Conservation (phyloP, 2,329 filamentous ascomycete species). For the Curvularia verruculosa region DNA sequence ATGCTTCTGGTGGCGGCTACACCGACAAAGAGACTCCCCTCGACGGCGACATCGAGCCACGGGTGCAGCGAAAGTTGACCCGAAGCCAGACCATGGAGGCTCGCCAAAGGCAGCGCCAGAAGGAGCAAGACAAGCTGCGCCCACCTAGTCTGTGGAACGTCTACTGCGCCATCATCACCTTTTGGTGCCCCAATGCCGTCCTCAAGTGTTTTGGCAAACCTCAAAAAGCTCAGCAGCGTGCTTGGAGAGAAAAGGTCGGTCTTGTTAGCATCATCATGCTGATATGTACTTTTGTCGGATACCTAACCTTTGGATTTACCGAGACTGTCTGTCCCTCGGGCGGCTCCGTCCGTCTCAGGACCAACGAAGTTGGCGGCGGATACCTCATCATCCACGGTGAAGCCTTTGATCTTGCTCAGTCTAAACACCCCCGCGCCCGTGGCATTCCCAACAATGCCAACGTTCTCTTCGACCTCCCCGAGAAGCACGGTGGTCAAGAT, state of each 20-base stretch:
- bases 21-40: constrained; percentile 47
- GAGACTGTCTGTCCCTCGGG: constrained; percentile 80
- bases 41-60: constrained; percentile 33
- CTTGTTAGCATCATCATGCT: constrained; percentile 89
- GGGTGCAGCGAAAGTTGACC: constrained; percentile 65
- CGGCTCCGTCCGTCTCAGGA: constrained; percentile 69
- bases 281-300: constrained; percentile 89
- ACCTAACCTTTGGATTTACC: constrained; percentile 95
- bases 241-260: constrained; percentile 98
- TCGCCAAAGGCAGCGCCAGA: constrained; percentile 65
- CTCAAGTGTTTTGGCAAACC: constrained; percentile 85
- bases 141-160: constrained; percentile 93
- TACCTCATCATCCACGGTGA: constrained; percentile 97
- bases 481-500: constrained; percentile 85
- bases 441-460: constrained; percentile 79
- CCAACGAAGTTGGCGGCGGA: constrained; percentile 79
- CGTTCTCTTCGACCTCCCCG: constrained; percentile 82
- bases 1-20: constrained; percentile 48
- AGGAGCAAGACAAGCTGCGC: constrained; percentile 67
- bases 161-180: constrained; percentile 92
- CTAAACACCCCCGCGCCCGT: constrained; percentile 77
- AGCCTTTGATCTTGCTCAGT: constrained; percentile 81
- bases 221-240: constrained; percentile 83
- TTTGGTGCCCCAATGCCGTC: constrained; percentile 89
- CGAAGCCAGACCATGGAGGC: constrained; percentile 65